phyloP scores from a whole-genome alignment of 2,329 filamentous ascomycete species.

The Lachnellula subtilissima region DNA sequence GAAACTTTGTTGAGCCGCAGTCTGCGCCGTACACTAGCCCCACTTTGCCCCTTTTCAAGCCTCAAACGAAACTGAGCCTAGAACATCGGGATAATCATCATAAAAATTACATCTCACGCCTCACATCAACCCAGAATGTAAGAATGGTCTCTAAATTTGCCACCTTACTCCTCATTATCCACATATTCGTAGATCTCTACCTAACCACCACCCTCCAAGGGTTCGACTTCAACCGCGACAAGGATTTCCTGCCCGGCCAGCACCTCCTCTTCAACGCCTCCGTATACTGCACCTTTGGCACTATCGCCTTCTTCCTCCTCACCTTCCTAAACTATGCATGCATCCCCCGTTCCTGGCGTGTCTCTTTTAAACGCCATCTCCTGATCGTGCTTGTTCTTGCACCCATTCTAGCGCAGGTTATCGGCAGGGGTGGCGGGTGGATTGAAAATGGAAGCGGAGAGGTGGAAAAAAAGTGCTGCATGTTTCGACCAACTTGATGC shows the following conservation, averaged over 20 bases:
- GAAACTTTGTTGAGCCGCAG: neutral
- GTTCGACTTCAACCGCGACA: neutral
- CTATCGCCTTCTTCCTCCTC: neutral
- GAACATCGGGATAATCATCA: neutral
- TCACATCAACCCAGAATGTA: neutral
- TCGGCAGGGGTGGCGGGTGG: neutral
- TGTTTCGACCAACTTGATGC: slow-evolving; percentile 1
- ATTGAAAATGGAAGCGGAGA: neutral
- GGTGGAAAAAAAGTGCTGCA: neutral
- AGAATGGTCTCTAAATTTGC: slow-evolving; percentile 3
- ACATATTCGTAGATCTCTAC: neutral
- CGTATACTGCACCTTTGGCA: neutral
- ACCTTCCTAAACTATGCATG: neutral
- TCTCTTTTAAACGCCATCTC: neutral
- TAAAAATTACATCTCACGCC: neutral
- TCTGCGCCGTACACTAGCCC: neutral
- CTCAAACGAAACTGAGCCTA: neutral
- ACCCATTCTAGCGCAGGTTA: neutral
- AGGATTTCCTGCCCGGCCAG: neutral
- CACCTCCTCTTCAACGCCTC: neutral
- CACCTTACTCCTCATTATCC: slow-evolving; percentile 3
- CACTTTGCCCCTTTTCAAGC: neutral
- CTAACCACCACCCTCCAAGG: neutral
- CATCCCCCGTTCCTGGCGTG: neutral
- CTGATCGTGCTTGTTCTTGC: neutral